phyloP scores from a whole-genome alignment of 495 filamentous ascomycete genomes.

The Penicillium atrosanguineum region DNA sequence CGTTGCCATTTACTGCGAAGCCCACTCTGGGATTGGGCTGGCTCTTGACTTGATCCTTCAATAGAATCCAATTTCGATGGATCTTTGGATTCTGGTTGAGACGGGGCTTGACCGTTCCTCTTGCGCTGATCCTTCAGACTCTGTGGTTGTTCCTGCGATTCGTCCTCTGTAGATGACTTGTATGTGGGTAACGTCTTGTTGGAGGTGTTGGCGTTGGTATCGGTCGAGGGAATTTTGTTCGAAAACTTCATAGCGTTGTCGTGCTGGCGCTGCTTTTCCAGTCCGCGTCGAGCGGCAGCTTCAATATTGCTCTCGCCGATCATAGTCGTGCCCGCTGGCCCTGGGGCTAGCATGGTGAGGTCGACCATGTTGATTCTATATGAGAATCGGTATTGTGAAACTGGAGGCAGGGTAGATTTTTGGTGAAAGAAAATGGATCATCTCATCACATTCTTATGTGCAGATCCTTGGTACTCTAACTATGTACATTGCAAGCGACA shows the following conservation, averaged over 20 bases:
- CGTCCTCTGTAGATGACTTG: too few relatives aligned
- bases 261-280: constrained; percentile 1
- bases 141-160: too few relatives aligned
- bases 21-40: too few relatives aligned
- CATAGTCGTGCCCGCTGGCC: constrained; percentile 14
- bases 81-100: too few relatives aligned
- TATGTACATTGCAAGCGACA: not conserved
- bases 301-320: constrained; percentile 18
- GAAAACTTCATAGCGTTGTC: not conserved
- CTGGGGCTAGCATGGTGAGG: constrained; percentile 8
- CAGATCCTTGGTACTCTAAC: not conserved
- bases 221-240: not conserved
- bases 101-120: too few relatives aligned
- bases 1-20: too few relatives aligned
- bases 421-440: not conserved
- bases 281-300: constrained; percentile 9
- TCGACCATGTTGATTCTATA: constrained; percentile 5
- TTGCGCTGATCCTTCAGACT: too few relatives aligned
- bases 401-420: too few relatives aligned
- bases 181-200: too few relatives aligned
- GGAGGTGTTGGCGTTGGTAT: not conserved
- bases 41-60: too few relatives aligned
- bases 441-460: not conserved
- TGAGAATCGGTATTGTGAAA: not conserved
- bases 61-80: too few relatives aligned